Conservation (phyloP, 306 rosid species). For the Lagenaria siceraria region DNA sequence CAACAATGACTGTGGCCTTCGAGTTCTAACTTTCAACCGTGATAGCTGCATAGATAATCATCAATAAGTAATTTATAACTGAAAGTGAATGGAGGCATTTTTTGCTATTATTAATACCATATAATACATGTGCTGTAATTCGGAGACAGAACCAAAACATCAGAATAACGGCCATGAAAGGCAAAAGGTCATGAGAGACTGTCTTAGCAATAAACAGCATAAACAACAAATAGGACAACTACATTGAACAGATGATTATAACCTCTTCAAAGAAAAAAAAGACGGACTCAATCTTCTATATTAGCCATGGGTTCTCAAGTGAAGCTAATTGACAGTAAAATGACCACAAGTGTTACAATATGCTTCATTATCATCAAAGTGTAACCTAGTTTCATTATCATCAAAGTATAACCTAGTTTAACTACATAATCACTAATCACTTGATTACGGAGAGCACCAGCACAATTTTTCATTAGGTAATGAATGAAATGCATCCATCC, state of each 20-base stretch:
- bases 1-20: conserved; percentile 58
- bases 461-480: no score
- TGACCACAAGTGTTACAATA: background rate
- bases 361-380: background rate
- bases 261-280: background rate
- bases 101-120: conserved; percentile 1
- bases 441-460: no score
- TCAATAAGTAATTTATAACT: conserved; percentile 15
- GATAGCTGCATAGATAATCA: conserved; percentile 64
- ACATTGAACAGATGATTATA: background rate
- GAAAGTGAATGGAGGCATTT: background rate
- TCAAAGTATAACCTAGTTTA: background rate
- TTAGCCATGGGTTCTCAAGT: background rate
- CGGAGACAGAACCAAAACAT: background rate
- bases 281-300: background rate
- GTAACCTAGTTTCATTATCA: background rate
- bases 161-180: background rate
- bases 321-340: background rate
- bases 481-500: no score
- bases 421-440: background rate
- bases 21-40: conserved; percentile 50
- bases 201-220: background rate
- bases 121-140: background rate
- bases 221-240: background rate
- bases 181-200: background rate